Evolutionary conservation across 495 filamentous ascomycete genomes (phyloP).

Genomic region (Penicillium goetzii): DNA sequence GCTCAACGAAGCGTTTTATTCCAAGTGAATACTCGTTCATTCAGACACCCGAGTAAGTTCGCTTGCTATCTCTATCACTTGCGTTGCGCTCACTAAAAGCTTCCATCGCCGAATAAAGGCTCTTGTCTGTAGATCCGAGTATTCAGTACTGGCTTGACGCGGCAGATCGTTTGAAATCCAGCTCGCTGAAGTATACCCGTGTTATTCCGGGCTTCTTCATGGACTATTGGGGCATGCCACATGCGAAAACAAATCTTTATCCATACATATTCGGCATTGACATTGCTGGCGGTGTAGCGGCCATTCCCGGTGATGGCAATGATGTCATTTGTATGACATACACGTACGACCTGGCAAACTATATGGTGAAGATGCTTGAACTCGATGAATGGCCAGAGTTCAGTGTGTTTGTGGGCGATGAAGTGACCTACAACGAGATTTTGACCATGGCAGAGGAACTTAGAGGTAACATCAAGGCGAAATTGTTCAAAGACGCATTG

Average conservation of each 20-base stretch:
- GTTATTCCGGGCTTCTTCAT: conserved; percentile 57
- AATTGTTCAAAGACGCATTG: neutral
- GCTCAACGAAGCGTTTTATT: conserved; percentile 49
- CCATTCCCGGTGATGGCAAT: conserved; percentile 57
- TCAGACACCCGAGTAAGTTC: conserved; percentile 39
- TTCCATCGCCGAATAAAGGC: conserved; percentile 17
- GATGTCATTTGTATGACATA: conserved; percentile 55
- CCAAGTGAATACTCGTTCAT: conserved; percentile 54
- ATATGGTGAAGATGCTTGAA: conserved; percentile 50
- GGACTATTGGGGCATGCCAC: conserved; percentile 58
- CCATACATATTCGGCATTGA: conserved; percentile 51
- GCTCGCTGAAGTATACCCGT: conserved; percentile 50
- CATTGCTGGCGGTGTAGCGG: conserved; percentile 48
- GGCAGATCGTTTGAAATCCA: conserved; percentile 29
- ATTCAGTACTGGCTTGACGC: conserved; percentile 43
- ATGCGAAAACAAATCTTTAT: conserved; percentile 43
- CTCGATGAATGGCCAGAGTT: conserved; percentile 51
- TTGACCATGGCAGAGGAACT: conserved; percentile 49
- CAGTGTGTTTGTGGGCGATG: conserved; percentile 50
- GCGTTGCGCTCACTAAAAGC: neutral
- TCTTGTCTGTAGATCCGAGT: conserved; percentile 40
- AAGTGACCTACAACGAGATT: conserved; percentile 52
- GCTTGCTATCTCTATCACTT: neutral
- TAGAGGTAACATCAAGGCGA: conserved; percentile 39
- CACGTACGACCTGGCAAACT: conserved; percentile 54